phyloP scores from a whole-genome alignment of 345 rosid species.

The Laguncularia racemosa region DNA sequence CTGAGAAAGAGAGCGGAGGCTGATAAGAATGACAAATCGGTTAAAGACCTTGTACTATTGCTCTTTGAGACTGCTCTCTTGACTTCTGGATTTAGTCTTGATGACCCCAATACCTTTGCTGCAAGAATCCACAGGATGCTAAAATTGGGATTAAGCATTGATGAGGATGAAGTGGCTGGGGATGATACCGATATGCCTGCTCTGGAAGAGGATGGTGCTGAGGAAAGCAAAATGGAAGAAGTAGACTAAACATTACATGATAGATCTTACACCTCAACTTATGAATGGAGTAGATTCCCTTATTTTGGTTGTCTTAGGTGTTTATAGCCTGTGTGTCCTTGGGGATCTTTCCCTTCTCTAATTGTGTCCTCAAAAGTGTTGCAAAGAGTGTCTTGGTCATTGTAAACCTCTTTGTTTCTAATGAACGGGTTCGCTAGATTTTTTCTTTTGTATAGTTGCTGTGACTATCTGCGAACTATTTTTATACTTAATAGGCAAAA shows the following conservation, averaged over 20 bases:
- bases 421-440: too few relatives aligned
- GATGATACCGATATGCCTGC: constrained; percentile 36
- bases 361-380: too few relatives aligned
- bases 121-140: constrained; percentile 41
- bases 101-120: constrained; percentile 39
- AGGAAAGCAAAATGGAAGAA: constrained; percentile 50
- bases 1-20: constrained; percentile 41
- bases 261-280: not conserved
- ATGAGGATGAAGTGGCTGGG: constrained; percentile 26
- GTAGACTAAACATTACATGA: constrained; percentile 17
- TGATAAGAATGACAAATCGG: constrained; percentile 39
- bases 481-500: too few relatives aligned
- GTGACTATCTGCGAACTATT: too few relatives aligned
- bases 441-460: too few relatives aligned
- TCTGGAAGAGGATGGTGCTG: constrained; percentile 35
- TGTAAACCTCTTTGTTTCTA: too few relatives aligned
- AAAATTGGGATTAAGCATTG: constrained; percentile 42
- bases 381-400: too few relatives aligned
- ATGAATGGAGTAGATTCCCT: too few relatives aligned
- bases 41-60: constrained; percentile 31
- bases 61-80: constrained; percentile 38
- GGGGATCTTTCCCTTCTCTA: too few relatives aligned
- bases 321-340: too few relatives aligned
- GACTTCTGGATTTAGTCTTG: constrained; percentile 37
- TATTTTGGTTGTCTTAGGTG: too few relatives aligned